Evolutionary conservation across 345 rosid species (phyloP).

Genomic region (Salix koriyanagi): DNA sequence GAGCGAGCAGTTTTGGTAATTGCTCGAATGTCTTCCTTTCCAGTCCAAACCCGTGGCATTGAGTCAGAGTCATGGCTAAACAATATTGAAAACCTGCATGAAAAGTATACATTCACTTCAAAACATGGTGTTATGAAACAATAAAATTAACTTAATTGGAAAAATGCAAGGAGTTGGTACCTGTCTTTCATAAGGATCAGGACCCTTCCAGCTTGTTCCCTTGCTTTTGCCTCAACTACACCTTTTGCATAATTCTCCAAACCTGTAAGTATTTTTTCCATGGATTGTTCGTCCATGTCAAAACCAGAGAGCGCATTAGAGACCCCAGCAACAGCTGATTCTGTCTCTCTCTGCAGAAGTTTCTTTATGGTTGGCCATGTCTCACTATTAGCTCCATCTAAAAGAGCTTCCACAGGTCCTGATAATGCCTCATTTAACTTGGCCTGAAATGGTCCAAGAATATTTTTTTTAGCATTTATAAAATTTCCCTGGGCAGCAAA

Average conservation of each 20-base stretch:
- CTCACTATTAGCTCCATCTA: constrained; percentile 76
- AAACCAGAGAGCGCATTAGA: constrained; percentile 70
- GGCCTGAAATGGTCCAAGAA: constrained; percentile 41
- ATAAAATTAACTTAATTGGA: constrained; percentile 14
- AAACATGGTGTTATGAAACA: constrained; percentile 5
- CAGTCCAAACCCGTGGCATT: constrained; percentile 98
- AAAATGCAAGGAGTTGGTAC: constrained; percentile 32
- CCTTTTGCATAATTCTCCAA: constrained; percentile 61
- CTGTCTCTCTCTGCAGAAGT: constrained; percentile 60
- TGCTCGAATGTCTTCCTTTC: constrained; percentile 94
- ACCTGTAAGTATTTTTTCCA: constrained; percentile 54
- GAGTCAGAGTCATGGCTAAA: constrained; percentile 96
- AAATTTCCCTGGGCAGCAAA: background rate
- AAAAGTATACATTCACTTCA: constrained; percentile 15
- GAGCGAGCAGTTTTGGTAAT: constrained; percentile 89
- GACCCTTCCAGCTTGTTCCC: constrained; percentile 87
- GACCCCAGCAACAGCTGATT: constrained; percentile 63
- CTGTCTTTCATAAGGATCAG: constrained; percentile 91
- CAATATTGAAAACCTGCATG: constrained; percentile 72
- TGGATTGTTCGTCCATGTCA: constrained; percentile 61
- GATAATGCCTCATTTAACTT: constrained; percentile 67
- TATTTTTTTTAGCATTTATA: background rate
- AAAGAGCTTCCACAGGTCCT: constrained; percentile 87
- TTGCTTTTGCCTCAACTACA: constrained; percentile 81
- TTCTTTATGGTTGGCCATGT: constrained; percentile 92